Conservation (phyloP, 148 eudicot species). For the Rhododendron williamsianum region DNA sequence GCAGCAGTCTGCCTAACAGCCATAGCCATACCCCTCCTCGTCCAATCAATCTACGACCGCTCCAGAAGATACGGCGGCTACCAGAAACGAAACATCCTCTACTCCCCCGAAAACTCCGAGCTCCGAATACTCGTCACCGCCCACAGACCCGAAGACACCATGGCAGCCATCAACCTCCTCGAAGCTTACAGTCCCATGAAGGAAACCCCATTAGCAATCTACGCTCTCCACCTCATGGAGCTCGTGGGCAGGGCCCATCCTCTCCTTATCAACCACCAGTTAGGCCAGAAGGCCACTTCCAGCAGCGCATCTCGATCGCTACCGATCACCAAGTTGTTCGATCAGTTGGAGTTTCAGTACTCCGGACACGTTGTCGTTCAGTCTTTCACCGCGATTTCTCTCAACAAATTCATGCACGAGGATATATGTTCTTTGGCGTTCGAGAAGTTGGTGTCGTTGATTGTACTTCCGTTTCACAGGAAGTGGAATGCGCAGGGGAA, state of each 20-base stretch:
- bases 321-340: slow-evolving; percentile 16
- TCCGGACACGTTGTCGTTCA: slow-evolving; percentile 16
- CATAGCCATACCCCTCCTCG: slow-evolving; percentile 1
- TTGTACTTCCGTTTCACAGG: slow-evolving; percentile 36
- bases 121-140: slow-evolving; percentile 21
- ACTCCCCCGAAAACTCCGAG: not conserved
- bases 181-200: slow-evolving; percentile 20
- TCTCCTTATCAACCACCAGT: slow-evolving; percentile 25
- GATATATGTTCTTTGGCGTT: slow-evolving; percentile 34
- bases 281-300: slow-evolving; percentile 25
- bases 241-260: slow-evolving; percentile 33
- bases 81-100: slow-evolving; percentile 2
- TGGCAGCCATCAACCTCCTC: slow-evolving; percentile 16
- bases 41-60: not conserved
- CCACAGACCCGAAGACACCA: slow-evolving; percentile 24
- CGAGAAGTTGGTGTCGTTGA: slow-evolving; percentile 26
- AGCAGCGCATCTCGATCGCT: slow-evolving; percentile 16
- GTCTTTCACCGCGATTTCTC: slow-evolving; percentile 24
- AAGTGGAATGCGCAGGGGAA: slow-evolving; percentile 39
- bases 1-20: not conserved
- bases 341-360: slow-evolving; percentile 5
- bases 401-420: slow-evolving; percentile 28
- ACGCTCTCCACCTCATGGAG: slow-evolving; percentile 25
- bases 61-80: slow-evolving; percentile 6
- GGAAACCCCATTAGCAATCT: slow-evolving; percentile 21